These are phyloP conservation scores for Aspergillus puulaauensis DNA, from an alignment of 2,329 filamentous ascomycete genomes.

Conservation along the genomic window DNA sequence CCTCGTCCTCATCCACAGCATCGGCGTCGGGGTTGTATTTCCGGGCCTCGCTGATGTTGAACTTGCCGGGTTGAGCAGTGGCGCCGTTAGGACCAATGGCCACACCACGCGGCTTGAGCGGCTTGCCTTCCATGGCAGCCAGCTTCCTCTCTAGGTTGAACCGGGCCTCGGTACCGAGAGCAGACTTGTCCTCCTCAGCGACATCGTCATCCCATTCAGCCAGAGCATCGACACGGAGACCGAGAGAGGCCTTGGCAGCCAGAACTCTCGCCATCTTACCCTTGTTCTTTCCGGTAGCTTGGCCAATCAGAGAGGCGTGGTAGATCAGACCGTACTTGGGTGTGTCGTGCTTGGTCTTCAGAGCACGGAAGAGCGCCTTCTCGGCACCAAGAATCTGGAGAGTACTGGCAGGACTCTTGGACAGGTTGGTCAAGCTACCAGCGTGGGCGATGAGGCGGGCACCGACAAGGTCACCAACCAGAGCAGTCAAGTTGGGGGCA, in stretches of 20 bases:
- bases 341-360: conserved; percentile 99
- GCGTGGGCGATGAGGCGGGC: conserved; percentile 93
- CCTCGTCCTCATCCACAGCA: conserved; percentile 70
- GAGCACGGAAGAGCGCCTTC: conserved; percentile 95
- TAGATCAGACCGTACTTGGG: conserved; percentile 97
- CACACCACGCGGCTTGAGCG: conserved; percentile 72
- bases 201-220: conserved; percentile 74
- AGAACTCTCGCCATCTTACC: conserved; percentile 98
- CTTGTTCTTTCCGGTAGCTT: conserved; percentile 98
- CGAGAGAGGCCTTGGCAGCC: conserved; percentile 87
- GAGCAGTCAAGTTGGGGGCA: conserved; percentile 88
- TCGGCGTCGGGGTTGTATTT: conserved; percentile 96
- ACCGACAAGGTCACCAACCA: conserved; percentile 91
- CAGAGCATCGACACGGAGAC: conserved; percentile 88
- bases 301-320: conserved; percentile 89
- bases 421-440: conserved; percentile 89
- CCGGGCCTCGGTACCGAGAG: conserved; percentile 66
- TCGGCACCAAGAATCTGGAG: conserved; percentile 98
- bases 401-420: conserved; percentile 91
- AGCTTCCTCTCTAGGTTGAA: conserved; percentile 51
- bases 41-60: conserved; percentile 81
- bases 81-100: conserved; percentile 73
- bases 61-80: conserved; percentile 65
- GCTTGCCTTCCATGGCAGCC: conserved; percentile 78
- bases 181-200: conserved; percentile 85